A percentile compares a stretch with the other conserved stretches of the same genome.
Conservation (phyloP, 805 yeast species). For the Candida pini region DNA sequence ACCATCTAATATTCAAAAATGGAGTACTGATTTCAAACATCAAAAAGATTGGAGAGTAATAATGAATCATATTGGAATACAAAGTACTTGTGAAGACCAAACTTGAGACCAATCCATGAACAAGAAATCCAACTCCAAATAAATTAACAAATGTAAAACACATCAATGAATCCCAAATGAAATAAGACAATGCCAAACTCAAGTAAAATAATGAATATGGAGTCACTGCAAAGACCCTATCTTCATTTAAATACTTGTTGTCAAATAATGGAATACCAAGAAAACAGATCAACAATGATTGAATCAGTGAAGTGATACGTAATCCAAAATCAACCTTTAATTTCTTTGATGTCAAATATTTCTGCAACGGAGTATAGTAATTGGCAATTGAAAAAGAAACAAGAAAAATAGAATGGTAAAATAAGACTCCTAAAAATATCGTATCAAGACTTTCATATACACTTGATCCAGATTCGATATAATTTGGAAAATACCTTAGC, state of each 20-base stretch:
- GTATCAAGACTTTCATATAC: background rate
- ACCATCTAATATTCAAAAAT: conserved; percentile 32
- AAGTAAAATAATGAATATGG: conserved; percentile 29
- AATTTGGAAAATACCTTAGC: background rate
- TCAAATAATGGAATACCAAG: conserved; percentile 26
- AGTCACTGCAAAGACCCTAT: conserved; percentile 28
- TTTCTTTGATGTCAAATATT: conserved; percentile 11
- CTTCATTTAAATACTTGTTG: conserved; percentile 22
- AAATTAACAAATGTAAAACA: conserved; percentile 23
- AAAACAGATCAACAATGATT: conserved; percentile 25
- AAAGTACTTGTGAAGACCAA: conserved; percentile 25
- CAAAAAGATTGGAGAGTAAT: conserved; percentile 30
- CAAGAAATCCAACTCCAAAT: conserved; percentile 31
- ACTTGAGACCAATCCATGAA: conserved; percentile 32
- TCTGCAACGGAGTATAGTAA: background rate
- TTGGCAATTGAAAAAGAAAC: conserved; percentile 15
- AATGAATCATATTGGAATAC: conserved; percentile 24
- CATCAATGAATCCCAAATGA: conserved; percentile 31
- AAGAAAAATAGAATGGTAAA: conserved; percentile 27
- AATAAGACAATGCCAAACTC: conserved; percentile 29
- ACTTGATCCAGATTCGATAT: conserved; percentile 15
- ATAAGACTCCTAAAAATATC: conserved; percentile 1
- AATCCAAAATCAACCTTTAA: conserved; percentile 26
- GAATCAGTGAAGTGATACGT: conserved; percentile 30
- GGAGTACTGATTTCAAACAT: conserved; percentile 34